phyloP scores from a whole-genome alignment of 1,139 yeast genomes.

The Saccharomyces uvarum region DNA sequence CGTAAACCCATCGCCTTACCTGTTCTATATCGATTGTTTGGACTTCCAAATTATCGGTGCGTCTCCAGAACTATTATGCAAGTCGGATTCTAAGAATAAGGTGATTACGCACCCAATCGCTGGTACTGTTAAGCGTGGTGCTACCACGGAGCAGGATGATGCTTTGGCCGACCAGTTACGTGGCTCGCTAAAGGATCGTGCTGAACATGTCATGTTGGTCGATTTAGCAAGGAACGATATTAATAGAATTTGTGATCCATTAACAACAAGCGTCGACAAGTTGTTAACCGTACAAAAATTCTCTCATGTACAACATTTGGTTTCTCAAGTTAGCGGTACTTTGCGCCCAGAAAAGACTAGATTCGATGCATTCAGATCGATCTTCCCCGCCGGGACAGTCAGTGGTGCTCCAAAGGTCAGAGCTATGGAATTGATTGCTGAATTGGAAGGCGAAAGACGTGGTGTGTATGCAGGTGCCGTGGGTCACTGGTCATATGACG shows the following conservation, averaged over 20 bases:
- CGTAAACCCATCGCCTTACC: slow-evolving; percentile 93
- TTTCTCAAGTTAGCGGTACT: slow-evolving; percentile 89
- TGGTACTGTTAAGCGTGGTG: slow-evolving; percentile 87
- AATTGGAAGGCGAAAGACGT: slow-evolving; percentile 81
- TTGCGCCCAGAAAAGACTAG: slow-evolving; percentile 76
- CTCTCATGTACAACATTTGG: slow-evolving; percentile 95
- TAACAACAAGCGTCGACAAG: slow-evolving; percentile 76
- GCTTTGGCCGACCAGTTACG: slow-evolving; percentile 65
- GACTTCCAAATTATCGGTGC: slow-evolving; percentile 96
- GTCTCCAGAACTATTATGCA: slow-evolving; percentile 87
- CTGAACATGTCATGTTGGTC: slow-evolving; percentile 97
- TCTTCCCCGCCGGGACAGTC: slow-evolving; percentile 98
- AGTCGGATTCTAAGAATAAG: slow-evolving; percentile 62
- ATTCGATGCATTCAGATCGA: slow-evolving; percentile 93
- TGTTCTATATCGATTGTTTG: slow-evolving; percentile 83
- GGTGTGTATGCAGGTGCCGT: slow-evolving; percentile 99
- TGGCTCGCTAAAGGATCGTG: slow-evolving; percentile 82
- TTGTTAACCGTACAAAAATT: slow-evolving; percentile 84
- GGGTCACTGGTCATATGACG: slow-evolving; percentile 97
- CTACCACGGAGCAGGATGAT: slow-evolving; percentile 87
- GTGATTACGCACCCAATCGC: slow-evolving; percentile 95
- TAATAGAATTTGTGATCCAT: slow-evolving; percentile 87
- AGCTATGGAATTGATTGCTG: slow-evolving; percentile 92
- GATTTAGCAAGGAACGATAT: slow-evolving; percentile 94
- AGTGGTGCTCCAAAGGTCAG: slow-evolving; percentile 96